phyloP scores from a whole-genome alignment of 1,139 yeast species.

The Protomyces lactucae-debilis region DNA sequence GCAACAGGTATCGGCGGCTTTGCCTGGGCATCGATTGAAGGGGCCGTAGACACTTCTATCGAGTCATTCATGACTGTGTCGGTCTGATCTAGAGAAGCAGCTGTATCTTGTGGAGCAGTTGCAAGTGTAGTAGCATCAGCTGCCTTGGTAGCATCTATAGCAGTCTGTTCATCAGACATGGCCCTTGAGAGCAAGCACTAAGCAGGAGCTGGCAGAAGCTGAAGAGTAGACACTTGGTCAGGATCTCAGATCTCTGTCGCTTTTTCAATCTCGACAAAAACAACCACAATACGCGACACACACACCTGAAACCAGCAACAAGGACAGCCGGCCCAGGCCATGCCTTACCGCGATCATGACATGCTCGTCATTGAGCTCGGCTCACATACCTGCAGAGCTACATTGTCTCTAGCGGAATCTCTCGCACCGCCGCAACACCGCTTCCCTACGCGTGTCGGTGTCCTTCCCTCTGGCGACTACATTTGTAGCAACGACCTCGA shows the following conservation, averaged over 20 bases:
- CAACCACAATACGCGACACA: not conserved
- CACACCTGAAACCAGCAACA: not conserved
- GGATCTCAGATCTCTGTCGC: not conserved
- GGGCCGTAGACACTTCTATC: not conserved
- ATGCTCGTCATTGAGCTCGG: slow-evolving; percentile 30
- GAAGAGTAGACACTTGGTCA: too few species aligned
- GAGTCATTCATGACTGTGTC: too few species aligned
- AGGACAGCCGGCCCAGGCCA: not conserved
- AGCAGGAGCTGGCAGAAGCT: not conserved
- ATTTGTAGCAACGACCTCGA: slow-evolving; percentile 8
- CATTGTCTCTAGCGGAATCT: slow-evolving; percentile 30
- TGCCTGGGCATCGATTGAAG: not conserved
- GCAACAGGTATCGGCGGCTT: not conserved
- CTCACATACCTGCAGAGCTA: slow-evolving; percentile 27
- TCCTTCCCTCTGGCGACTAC: slow-evolving; percentile 1
- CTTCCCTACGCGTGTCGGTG: slow-evolving; percentile 1
- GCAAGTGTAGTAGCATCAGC: not conserved
- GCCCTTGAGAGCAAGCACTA: not conserved
- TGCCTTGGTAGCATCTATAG: not conserved
- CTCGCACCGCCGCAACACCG: slow-evolving; percentile 28
- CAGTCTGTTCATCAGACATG: not conserved
- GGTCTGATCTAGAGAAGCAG: too few species aligned
- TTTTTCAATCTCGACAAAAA: not conserved
- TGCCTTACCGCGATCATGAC: slow-evolving; percentile 25
- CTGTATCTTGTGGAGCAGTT: not conserved